These are phyloP conservation scores for Chamaecrista fasciculata DNA, from an alignment of 306 rosid species.

Conservation along the genomic window DNA sequence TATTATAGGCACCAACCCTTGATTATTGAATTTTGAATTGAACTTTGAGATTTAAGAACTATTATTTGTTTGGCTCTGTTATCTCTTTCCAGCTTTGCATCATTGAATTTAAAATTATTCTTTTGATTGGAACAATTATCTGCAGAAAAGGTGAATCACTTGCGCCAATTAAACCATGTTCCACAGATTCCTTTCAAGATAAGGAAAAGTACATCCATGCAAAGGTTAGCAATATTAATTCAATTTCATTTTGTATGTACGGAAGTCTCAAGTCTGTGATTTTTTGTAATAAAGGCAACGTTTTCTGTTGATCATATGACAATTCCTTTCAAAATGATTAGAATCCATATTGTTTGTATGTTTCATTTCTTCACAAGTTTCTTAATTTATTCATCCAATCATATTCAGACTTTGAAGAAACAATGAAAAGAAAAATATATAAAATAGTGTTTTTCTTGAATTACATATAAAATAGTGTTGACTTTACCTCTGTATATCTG, in stretches of 20 bases:
- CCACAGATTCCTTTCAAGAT: constrained; percentile 52
- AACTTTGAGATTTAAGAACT: background rate
- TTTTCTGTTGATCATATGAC: constrained; percentile 18
- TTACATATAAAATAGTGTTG: too few species aligned
- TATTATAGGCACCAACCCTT: background rate
- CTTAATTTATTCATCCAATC: constrained; percentile 4
- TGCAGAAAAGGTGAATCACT: constrained; percentile 54
- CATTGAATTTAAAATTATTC: background rate
- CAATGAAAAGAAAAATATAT: too few species aligned
- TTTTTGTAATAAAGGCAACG: constrained; percentile 2
- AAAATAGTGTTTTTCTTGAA: too few species aligned
- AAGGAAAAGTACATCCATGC: constrained; percentile 91
- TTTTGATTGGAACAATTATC: constrained; percentile 26
- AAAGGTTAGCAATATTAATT: constrained; percentile 52
- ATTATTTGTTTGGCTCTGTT: background rate
- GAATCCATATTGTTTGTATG: background rate
- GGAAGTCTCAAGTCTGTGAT: background rate
- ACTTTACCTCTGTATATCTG: too few species aligned
- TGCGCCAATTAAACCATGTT: constrained; percentile 60
- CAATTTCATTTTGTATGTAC: constrained; percentile 6
- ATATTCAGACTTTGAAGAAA: constrained; percentile 4
- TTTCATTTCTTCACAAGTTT: background rate
- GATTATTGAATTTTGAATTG: background rate
- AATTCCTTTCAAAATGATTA: constrained; percentile 15
- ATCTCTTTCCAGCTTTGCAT: background rate